These are phyloP conservation scores for Pseudofabraea citricarpa DNA, from an alignment of 2,329 filamentous ascomycete species.

Conservation along the genomic window DNA sequence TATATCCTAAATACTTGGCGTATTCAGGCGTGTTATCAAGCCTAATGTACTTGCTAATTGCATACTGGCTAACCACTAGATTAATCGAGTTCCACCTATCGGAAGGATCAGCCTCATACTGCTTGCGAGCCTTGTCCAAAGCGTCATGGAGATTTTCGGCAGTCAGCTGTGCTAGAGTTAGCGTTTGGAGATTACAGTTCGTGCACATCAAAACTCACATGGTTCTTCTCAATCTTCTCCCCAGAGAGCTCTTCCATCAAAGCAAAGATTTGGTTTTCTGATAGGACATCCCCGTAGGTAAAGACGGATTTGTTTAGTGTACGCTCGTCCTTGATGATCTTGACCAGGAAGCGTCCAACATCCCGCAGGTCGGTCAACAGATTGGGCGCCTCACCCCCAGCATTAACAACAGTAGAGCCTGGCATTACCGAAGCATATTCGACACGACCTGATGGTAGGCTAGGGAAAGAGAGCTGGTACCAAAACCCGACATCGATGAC, in stretches of 20 bases:
- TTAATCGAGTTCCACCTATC: not conserved
- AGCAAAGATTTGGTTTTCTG: conserved; percentile 40
- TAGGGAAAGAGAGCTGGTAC: conserved; percentile 44
- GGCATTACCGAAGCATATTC: conserved; percentile 3
- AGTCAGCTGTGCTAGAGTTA: no score
- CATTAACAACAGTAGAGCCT: conserved; percentile 28
- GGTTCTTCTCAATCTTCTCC: conserved; percentile 34
- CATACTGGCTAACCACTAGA: not conserved
- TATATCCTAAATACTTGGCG: conserved; percentile 50
- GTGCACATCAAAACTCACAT: conserved; percentile 6
- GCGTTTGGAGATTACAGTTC: no score
- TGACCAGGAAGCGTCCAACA: conserved; percentile 45
- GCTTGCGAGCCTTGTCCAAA: not conserved
- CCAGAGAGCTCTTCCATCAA: conserved; percentile 42
- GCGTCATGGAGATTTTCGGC: no score
- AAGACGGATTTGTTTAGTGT: conserved; percentile 50
- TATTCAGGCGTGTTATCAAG: conserved; percentile 49
- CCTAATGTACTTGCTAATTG: conserved; percentile 16
- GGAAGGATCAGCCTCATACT: not conserved
- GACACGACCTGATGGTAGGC: conserved; percentile 36
- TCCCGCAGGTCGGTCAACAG: conserved; percentile 46
- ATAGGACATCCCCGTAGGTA: conserved; percentile 40
- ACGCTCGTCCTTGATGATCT: conserved; percentile 44
- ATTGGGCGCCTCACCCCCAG: conserved; percentile 38
- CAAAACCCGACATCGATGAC: conserved; percentile 55